Evolutionary conservation across 2,329 filamentous ascomycete species (phyloP), one percentile per base, ranked within the genome.

Genomic region (Phyllosticta paracitricarpa): DNA sequence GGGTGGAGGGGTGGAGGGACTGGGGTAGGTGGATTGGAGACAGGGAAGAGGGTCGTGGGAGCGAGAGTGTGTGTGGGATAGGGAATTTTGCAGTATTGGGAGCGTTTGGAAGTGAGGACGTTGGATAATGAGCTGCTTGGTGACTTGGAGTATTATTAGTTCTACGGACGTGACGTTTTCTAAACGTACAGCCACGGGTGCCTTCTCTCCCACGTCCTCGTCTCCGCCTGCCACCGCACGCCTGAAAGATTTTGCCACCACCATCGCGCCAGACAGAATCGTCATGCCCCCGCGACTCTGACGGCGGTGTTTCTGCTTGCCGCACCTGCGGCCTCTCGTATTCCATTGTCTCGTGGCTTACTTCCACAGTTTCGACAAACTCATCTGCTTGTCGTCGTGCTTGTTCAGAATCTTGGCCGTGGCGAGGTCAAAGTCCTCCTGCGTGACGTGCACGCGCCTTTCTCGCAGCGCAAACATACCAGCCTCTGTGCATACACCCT

Each of bases 331-430:
- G 8, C n/a, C 52, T 28, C 55, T 61, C 48, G 30, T 30, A 22
- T 30, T 22, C 48, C 14, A 3, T 35, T 24, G 9, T 25, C 10
- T 25, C 7, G 14, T 48, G 48, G 53, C 51, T 59, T 82, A 90
- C 81, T 89, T 89, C 85, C 86, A 96, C 71, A 96, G 80, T 79
- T 96, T 96, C 73, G 88, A 89, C 70, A 96, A 81, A 72, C 88
- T 91, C 68, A 91, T 89, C 75, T 96, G 92, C 84, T 97, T 97
- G 77, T 99, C 94, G 72, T 97, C 94, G 75, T 97, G 94, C 83
- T 97, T 97, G 85, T 99, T 97, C 74, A 99, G 84, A 64, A 99
- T 93, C 89, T 99, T 99, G 73, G 94, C 94, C 6, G 94, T 99
- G 35, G 94, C 94, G 65, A 99, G 83, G 75, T 99, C 94, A 75